Conservation (phyloP, 2,329 filamentous ascomycete genomes). For the Penicillium sp. region DNA sequence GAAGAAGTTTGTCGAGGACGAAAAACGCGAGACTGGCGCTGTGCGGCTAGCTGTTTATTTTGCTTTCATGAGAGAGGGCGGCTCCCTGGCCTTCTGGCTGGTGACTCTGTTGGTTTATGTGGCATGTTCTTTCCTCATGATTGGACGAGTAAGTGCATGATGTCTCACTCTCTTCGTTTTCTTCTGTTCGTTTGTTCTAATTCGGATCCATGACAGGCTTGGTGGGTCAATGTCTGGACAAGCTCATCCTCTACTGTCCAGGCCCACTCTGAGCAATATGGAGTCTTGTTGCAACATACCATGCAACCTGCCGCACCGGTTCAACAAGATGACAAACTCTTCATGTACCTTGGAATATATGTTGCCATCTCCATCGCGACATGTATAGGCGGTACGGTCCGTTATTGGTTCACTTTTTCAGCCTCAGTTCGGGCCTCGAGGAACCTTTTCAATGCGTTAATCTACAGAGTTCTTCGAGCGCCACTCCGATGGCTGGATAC, state of each 20-base stretch:
- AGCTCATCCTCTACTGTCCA: slow-evolving; percentile 28
- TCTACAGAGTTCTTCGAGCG: slow-evolving; percentile 64
- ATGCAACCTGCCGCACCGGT: slow-evolving; percentile 2
- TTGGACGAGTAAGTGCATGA: slow-evolving; percentile 46
- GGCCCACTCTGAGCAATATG: slow-evolving; percentile 15
- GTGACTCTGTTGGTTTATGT: slow-evolving; percentile 54
- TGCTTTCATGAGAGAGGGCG: slow-evolving; percentile 64
- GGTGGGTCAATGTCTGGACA: slow-evolving; percentile 50
- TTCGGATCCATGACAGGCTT: slow-evolving; percentile 28
- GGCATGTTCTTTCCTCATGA: slow-evolving; percentile 52
- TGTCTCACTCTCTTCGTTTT: not conserved
- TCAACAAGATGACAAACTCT: slow-evolving; percentile 33
- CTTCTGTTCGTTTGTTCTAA: slow-evolving; percentile 5
- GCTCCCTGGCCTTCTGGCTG: slow-evolving; percentile 60
- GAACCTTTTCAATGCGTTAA: slow-evolving; percentile 63
- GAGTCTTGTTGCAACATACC: slow-evolving; percentile 17
- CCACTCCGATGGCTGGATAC: slow-evolving; percentile 79
- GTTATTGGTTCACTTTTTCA: slow-evolving; percentile 61
- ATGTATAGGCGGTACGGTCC: slow-evolving; percentile 58
- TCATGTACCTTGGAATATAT: slow-evolving; percentile 67
- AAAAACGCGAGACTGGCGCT: slow-evolving; percentile 66
- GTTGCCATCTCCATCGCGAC: slow-evolving; percentile 56
- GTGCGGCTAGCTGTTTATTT: slow-evolving; percentile 65
- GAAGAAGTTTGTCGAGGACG: slow-evolving; percentile 73
- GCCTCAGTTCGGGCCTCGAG: slow-evolving; percentile 67